These are phyloP conservation scores for Umbellularia californica DNA, from an alignment of 164 flowering plant species.

Conservation along the genomic window DNA sequence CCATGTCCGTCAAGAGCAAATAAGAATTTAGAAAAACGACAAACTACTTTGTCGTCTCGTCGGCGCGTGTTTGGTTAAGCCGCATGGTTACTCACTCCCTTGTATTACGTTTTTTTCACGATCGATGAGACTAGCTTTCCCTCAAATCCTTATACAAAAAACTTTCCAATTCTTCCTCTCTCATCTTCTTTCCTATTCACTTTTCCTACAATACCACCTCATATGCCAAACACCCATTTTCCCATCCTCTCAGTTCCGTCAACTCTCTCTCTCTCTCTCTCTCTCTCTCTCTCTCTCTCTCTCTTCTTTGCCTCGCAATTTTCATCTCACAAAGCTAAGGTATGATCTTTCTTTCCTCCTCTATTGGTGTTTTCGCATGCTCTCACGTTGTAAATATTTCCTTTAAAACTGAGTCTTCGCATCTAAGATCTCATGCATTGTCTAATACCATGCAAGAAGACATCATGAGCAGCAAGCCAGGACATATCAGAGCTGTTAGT, in stretches of 20 bases:
- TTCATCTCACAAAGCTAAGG: neutral
- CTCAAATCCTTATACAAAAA: too few relatives aligned
- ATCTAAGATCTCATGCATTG: neutral
- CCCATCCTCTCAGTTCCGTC: neutral
- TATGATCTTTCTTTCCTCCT: too few relatives aligned
- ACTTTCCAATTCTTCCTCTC: neutral
- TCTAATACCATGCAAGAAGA: neutral
- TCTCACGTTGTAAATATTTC: neutral
- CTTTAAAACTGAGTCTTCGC: neutral
- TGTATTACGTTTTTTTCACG: neutral
- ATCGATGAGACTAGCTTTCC: too few relatives aligned
- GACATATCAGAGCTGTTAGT: too few relatives aligned
- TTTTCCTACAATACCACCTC: neutral
- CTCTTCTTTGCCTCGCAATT: neutral
- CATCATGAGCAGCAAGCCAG: too few relatives aligned
- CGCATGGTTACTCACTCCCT: conserved; percentile 7
- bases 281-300: neutral
- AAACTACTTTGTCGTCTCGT: conserved; percentile 7
- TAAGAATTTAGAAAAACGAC: too few relatives aligned
- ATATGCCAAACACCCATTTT: too few relatives aligned
- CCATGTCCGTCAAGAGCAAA: too few relatives aligned
- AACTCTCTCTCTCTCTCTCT: too few relatives aligned
- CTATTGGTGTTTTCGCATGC: neutral
- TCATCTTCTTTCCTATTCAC: neutral
- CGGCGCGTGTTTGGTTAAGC: conserved; percentile 11